Conservation (phyloP, 805 yeast genomes). For the Hanseniaspora jakobsenii region DNA sequence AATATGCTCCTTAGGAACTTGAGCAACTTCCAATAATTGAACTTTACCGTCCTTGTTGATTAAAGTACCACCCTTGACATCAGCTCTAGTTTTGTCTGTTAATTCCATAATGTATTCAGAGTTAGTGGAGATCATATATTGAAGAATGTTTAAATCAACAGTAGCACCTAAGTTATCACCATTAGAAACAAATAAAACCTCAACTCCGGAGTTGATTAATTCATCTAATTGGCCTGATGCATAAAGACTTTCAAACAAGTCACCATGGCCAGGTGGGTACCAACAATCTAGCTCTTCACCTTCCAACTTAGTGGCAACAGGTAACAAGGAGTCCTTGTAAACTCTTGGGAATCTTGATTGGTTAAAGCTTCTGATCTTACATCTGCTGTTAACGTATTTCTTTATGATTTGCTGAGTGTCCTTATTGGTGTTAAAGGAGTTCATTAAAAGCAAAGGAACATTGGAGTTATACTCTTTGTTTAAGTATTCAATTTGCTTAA, state of each 20-base stretch:
- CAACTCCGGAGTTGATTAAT: constrained; percentile 85
- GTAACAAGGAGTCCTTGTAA: constrained; percentile 86
- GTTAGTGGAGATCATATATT: constrained; percentile 83
- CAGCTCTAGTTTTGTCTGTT: constrained; percentile 97
- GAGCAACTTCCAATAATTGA: constrained; percentile 90
- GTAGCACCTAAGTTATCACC: constrained; percentile 99
- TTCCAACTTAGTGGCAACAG: constrained; percentile 69
- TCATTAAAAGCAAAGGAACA: constrained; percentile 93
- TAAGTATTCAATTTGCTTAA: constrained; percentile 91
- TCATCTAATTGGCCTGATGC: constrained; percentile 87
- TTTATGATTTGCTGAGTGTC: constrained; percentile 92
- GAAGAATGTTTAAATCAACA: constrained; percentile 78
- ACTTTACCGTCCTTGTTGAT: constrained; percentile 92
- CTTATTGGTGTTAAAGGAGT: constrained; percentile 92
- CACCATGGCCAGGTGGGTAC: constrained; percentile 99
- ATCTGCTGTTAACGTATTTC: constrained; percentile 93
- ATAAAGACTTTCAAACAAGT: constrained; percentile 78
- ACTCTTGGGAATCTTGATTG: constrained; percentile 97
- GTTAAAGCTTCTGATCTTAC: constrained; percentile 88
- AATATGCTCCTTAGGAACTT: constrained; percentile 95
- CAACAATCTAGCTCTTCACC: constrained; percentile 66
- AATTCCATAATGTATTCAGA: constrained; percentile 97
- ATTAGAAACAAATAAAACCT: constrained; percentile 85
- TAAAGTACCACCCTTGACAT: constrained; percentile 97
- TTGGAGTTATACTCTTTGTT: constrained; percentile 83